phyloP scores from a whole-genome alignment of 371 early-diverging fungal species.

The Smittium culicis region DNA sequence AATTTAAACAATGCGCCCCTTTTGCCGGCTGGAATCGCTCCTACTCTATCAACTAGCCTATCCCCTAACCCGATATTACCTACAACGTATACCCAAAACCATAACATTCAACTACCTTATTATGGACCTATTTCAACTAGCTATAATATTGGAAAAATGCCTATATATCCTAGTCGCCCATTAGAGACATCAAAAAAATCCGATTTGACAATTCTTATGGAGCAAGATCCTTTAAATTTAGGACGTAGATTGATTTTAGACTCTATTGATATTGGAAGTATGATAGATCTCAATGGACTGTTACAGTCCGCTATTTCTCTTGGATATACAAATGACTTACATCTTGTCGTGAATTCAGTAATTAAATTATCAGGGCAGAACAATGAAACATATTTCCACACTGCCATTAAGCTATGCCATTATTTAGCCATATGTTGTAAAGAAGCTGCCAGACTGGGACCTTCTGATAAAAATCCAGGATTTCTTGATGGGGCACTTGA shows the following conservation, averaged over 20 bases:
- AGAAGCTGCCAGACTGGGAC: background rate
- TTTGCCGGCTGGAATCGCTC: background rate
- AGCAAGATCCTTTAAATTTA: background rate
- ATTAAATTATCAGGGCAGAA: background rate
- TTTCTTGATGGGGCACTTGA: background rate
- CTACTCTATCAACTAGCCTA: background rate
- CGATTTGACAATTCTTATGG: background rate
- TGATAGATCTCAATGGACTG: background rate
- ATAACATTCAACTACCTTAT: background rate
- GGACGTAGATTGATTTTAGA: background rate
- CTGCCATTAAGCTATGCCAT: background rate
- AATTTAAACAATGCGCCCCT: background rate
- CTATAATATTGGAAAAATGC: no score
- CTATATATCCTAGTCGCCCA: no score
- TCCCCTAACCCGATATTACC: background rate
- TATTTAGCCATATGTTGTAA: background rate
- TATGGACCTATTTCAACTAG: background rate
- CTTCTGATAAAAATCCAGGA: background rate
- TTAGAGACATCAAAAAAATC: no score
- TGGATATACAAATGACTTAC: constrained; percentile 5
- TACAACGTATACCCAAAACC: background rate
- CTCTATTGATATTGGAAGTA: background rate
- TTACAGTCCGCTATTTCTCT: background rate
- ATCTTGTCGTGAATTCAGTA: background rate
- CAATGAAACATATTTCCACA: background rate